Evolutionary conservation across 768 basidiomycete genomes (phyloP), one percentile per base, ranked within the genome.

Genomic region (Scleroderma bovista): DNA sequence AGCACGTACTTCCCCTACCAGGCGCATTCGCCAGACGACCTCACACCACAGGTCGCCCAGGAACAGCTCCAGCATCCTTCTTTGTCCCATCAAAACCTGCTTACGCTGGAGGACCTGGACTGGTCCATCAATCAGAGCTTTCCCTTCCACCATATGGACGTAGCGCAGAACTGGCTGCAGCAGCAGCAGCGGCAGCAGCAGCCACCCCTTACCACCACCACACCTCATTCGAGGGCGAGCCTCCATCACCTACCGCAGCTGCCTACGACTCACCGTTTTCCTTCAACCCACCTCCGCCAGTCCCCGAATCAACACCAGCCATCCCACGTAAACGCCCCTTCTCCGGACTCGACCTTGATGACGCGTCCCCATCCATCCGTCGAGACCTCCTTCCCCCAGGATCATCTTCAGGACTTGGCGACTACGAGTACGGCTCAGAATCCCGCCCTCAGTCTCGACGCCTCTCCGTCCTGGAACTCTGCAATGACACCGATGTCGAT

Each of bases 391-490:
- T 43, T 24, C 41, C 24, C 41, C 24, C 41, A 13, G 41, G 41
- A 42, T 42, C 41, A 22, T 20, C 63, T 60, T 32, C 60, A 56
- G 62, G 62, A 65, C 54, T 57, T 64, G 48, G 56, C 47, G 74
- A 75, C 39, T 81, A 84, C 73, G 83, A 84, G 48, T 84, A 86
- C 69, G 87, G 80, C 20, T 63, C 76, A 56, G 86, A 87, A 57
- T 87, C 84, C 60, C 75, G 88, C 60, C 88, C 88, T 55, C 81
- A 85, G 62, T 86, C 84, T 71, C 78, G 88, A 59, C 72, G 88
- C 53, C 81, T 90, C 78, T 76, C 83, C 68, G 83, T 90, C 77
- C 79, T 89, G 86, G 88, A 90, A 58, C 84, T 90, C 77, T 88
- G 87, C 79, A 88, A 89, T 77, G 85, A 86, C 73, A 64, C 73